A percentile compares a stretch with the other conserved stretches of the same genome.
phyloP scores from a whole-genome alignment of 176 grass and related monocot genomes.

The Carex kokanica region DNA sequence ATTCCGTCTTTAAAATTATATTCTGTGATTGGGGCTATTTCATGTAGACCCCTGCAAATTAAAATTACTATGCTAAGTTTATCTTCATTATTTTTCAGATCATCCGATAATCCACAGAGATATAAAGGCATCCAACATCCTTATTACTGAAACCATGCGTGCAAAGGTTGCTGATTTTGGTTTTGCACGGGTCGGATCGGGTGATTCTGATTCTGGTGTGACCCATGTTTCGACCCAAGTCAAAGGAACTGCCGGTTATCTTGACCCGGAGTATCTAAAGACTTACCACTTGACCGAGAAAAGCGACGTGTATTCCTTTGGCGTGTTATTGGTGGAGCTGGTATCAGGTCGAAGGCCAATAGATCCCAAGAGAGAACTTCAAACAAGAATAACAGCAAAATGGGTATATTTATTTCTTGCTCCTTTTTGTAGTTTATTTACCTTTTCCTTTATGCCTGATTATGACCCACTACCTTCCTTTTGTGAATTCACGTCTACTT shows the following conservation, averaged over 20 bases:
- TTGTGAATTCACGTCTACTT: neutral
- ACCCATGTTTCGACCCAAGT: constrained; percentile 72
- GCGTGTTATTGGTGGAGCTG: constrained; percentile 74
- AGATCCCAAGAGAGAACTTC: constrained; percentile 58
- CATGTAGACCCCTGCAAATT: neutral
- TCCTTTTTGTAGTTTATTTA: neutral
- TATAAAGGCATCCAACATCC: constrained; percentile 56
- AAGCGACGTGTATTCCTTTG: constrained; percentile 97
- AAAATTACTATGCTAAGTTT: neutral
- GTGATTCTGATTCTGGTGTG: constrained; percentile 13
- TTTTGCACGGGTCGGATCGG: constrained; percentile 59
- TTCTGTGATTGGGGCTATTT: neutral
- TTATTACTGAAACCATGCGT: constrained; percentile 68
- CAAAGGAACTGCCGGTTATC: constrained; percentile 94
- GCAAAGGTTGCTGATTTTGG: constrained; percentile 98
- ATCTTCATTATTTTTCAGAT: constrained; percentile 35
- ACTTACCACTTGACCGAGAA: constrained; percentile 90
- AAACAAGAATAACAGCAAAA: constrained; percentile 52
- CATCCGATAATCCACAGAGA: constrained; percentile 62
- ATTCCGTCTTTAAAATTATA: neutral
- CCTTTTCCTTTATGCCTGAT: neutral
- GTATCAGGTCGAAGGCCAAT: constrained; percentile 58
- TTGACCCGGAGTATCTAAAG: constrained; percentile 93
- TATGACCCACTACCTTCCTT: neutral
- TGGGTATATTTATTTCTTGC: constrained; percentile 49